Base-by-base conservation (phyloP, 345 rosid genomes). In the Salix arbutifolia region DNA sequence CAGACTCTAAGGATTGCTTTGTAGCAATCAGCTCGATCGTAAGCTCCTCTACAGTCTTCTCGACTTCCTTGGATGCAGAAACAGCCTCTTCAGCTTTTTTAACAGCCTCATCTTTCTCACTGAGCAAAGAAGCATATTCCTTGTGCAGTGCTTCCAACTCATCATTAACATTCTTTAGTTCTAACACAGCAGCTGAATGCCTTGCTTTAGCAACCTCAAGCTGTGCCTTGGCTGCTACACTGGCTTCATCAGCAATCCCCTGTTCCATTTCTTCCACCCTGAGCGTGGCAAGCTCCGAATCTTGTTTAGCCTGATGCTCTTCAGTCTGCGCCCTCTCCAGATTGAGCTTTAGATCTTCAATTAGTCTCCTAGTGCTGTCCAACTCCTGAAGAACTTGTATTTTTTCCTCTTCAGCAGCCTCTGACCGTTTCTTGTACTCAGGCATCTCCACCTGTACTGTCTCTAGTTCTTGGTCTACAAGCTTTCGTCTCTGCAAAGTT, bases 191-290 rank as follows among this genome's bases (percentile, higher is more conserved):
- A 16, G 96, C 85, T 44, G 86, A 56, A 72, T 95, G 89, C 79
- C 99, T 90, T 40, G 90, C 90, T 85, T 87, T 87, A 73, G 99
- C 99, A 77, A 95, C 97, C 86, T 93, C 97, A 71, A 93, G 89
- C 85, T 95, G 98, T 30, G 96, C 91, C 90, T 90, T 95, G 68
- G 99, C 92, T 52, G 98, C 98, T 78, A 91, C 94, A 76, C 99
- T 93, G 65, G 81, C 90, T 69, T 93, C 99, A 74, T 90, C 94
- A 42, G 91, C 94, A 65, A 95, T 90, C 42, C 99, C 99, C 76
- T 95, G 94, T 81, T 95, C 91, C 89, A 95, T 86, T 81, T 95
- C 99, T 81, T 91, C 93, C 72, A 90, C 93, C 82, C 99, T 90
- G 61, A 95, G 88, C 86, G 86, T 89, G 21, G 92, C 97, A 42